Conservation (phyloP, 805 yeast species). For the Saccharomycopsis sp. region DNA sequence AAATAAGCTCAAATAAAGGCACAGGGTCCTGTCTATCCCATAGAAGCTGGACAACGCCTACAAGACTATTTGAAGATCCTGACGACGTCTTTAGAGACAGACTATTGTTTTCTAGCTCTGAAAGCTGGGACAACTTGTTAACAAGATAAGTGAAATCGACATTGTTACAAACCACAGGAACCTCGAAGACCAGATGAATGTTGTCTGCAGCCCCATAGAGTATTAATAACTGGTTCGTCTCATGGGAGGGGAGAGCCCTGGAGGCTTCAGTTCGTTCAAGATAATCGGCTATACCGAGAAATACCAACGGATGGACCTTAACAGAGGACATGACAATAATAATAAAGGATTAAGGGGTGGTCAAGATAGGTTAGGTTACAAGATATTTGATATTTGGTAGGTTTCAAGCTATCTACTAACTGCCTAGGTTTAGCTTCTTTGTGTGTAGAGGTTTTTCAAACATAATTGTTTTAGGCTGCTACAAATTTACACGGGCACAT, state of each 20-base stretch:
- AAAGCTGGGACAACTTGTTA: neutral
- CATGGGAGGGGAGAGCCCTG: too few species aligned
- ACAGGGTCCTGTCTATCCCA: neutral
- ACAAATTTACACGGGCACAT: neutral
- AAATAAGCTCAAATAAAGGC: neutral
- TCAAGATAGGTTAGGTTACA: neutral
- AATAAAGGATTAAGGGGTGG: neutral
- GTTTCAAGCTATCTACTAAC: neutral
- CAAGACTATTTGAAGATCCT: neutral
- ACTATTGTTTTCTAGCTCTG: neutral
- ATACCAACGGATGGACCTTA: constrained; percentile 11
- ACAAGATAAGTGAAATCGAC: neutral
- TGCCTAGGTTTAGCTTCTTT: neutral
- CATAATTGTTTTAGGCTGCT: neutral
- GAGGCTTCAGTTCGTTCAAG: neutral
- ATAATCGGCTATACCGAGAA: constrained; percentile 8
- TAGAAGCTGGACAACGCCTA: neutral
- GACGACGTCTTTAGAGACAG: neutral
- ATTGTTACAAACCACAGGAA: neutral
- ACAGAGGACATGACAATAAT: neutral
- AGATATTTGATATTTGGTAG: neutral
- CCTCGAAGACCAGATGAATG: neutral
- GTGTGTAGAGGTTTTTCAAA: neutral
- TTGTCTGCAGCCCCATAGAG: neutral
- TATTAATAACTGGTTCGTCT: neutral